Evolutionary conservation across 176 grass and related monocot genomes (phyloP), one percentile per base, ranked within the genome.

Genomic region (Phoenix roebelenii): DNA sequence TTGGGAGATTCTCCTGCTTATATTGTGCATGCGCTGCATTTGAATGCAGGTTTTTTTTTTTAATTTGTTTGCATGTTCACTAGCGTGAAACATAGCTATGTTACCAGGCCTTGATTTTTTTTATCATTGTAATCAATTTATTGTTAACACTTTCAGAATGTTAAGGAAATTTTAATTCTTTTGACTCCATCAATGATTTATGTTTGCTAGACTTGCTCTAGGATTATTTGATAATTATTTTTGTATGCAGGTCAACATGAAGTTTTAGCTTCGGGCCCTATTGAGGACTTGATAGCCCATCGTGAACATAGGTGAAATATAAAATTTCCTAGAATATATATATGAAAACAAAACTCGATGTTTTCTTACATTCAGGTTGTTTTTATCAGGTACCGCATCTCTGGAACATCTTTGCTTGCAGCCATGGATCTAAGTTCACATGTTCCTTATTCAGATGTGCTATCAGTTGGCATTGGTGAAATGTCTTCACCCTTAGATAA

Each of bases 251-350:
- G 79, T 24, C 94, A 98, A 76, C 94, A 98, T 79, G 94, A 98
- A 76, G 70, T 98, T 79, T 75, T 98, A 76, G 85, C 94, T 74
- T 98, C 94, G 3, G 94, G 94, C 49, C 94, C 94, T 63, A 98
- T 98, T 59, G 94, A 98, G 64, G 94, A 98, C 83, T 76, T 90
- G 76, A 98, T 98, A 70, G 88, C 94, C 73, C 94, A 93, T 69
- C 88, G 94, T 57, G 94, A 93, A 66, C 94, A 98, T 79, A 98
- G 94, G 93, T 98, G 35, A 58, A 76, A 63, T 61, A 22, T 25
- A 57, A 9, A 59, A 65, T 68, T 23, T 64, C 18, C 6, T 55
- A 22, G 5, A 44, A 44, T 1, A 35, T 44, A 44, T 44, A 12
- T 44, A 9, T 44, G 2, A 6, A 7, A 44, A 44, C 9, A 44